Percentiles rank a stretch among this genome's conserved stretches.
These are phyloP conservation scores for Tricholoma terreum DNA, from an alignment of 768 basidiomycete genomes.

Conservation along the genomic window DNA sequence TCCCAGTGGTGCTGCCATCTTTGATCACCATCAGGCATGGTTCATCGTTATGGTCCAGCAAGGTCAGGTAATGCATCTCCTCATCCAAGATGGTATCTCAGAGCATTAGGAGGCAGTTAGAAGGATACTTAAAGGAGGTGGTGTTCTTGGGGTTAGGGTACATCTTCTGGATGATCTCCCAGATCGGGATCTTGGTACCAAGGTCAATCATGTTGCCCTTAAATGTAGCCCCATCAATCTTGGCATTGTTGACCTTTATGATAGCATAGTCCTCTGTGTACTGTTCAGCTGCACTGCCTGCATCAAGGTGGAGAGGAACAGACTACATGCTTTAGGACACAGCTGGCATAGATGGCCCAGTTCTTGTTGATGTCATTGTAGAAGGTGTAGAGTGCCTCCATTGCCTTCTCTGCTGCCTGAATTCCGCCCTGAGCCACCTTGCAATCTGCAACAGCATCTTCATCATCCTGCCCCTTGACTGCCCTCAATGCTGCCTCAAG, in stretches of 20 bases:
- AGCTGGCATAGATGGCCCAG: constrained; percentile 19
- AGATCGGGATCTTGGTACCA: constrained; percentile 19
- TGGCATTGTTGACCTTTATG: constrained; percentile 20
- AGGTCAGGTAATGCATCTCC: constrained; percentile 24
- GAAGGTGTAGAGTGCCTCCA: constrained; percentile 13
- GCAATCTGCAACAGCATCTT: not conserved
- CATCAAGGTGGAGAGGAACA: constrained; percentile 22
- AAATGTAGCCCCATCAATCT: constrained; percentile 19
- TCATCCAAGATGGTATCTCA: constrained; percentile 24
- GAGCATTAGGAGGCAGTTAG: constrained; percentile 23
- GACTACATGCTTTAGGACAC: constrained; percentile 26
- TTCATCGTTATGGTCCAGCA: constrained; percentile 25
- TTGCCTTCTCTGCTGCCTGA: constrained; percentile 6
- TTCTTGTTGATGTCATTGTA: constrained; percentile 16
- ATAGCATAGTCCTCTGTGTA: constrained; percentile 27
- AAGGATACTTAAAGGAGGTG: constrained; percentile 20
- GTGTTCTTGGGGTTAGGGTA: constrained; percentile 19
- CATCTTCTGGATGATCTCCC: constrained; percentile 22
- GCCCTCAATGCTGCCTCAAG: not conserved
- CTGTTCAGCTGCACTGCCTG: constrained; percentile 2
- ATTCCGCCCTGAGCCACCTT: no score
- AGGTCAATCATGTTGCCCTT: constrained; percentile 29
- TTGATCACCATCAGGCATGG: constrained; percentile 34
- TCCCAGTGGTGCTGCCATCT: constrained; percentile 25
- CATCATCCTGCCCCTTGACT: constrained; percentile 8